Base-by-base conservation (phyloP, 1,139 yeast species). In the Yamadazyma blattariae region DNA sequence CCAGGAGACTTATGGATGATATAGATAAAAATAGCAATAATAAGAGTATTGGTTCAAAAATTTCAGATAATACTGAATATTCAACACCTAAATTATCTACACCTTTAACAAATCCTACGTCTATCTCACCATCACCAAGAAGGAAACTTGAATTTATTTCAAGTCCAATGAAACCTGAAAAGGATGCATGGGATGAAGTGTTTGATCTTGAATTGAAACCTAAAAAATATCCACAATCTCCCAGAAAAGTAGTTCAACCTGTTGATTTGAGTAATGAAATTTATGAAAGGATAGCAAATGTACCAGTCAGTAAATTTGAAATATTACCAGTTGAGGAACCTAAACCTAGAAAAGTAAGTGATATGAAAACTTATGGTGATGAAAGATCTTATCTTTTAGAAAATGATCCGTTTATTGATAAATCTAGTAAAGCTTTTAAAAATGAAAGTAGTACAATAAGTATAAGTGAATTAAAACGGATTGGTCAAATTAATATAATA, bases 301-400 rank as follows among this genome's bases (percentile, higher is more conserved):
- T 24, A 11, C 33, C 29, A 6, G 14, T 11, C 14, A 3, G 14
- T 11, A n/a, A 23, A 23, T n/a, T 10, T 6, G 14, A 23, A 21
- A 21, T 11, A 5, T 6, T 10, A 21, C 11, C 23, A 9, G 7
- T 10, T 4, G 9, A 19, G 9, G 23, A 15, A 23, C 10, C 20
- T 13, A 14, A 20, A 12, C 7, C 25, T 13, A 29, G 11, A 10
- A 11, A 21, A 21, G 7, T 13, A 12, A 7, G 14, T 16, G 25
- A 17, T 19, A 13, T 21, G 6, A 42, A 39, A 25, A 45, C 45
- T 3, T 57, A 57, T 33, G 54, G 59, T 1, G 51, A 51, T 2
- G 52, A 50, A 25, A 37, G 64, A 33, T 51, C 57, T 25, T 54
- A 41, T 35, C 43, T 57, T 16, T 21, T 49, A n/a, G 50, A 51